These are phyloP conservation scores for Eragrostis tef DNA, from an alignment of 202 grass and related monocot species.

Conservation along the genomic window DNA sequence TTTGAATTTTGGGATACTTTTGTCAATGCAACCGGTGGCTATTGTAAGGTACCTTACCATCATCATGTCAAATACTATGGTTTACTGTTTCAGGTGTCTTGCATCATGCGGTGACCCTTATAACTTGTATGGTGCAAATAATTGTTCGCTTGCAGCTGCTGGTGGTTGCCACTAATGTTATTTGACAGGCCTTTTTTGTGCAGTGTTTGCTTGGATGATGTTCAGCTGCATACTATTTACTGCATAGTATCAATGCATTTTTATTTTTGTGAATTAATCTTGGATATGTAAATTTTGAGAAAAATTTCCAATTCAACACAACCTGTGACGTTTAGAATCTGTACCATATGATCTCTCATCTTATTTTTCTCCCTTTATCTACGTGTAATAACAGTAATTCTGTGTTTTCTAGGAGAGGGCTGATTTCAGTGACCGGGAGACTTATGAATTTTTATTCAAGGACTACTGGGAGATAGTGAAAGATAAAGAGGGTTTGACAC, in stretches of 20 bases:
- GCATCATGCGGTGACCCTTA: neutral
- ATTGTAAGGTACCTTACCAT: neutral
- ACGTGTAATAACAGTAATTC: slow-evolving; percentile 8
- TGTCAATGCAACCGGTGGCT: slow-evolving; percentile 6
- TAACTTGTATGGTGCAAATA: slow-evolving; percentile 26
- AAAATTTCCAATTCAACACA: slow-evolving; percentile 5
- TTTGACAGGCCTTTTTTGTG: slow-evolving; percentile 21
- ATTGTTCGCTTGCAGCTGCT: slow-evolving; percentile 9
- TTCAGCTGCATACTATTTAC: slow-evolving; percentile 29
- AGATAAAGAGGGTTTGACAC: slow-evolving; percentile 62
- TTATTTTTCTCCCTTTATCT: slow-evolving; percentile 3
- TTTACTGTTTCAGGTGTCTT: neutral
- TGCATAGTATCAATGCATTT: slow-evolving; percentile 7
- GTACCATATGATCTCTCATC: slow-evolving; percentile 1
- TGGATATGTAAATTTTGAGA: neutral
- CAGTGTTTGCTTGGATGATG: slow-evolving; percentile 1
- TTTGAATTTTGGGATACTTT: neutral
- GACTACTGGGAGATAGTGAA: slow-evolving; percentile 88
- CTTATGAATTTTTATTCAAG: slow-evolving; percentile 80
- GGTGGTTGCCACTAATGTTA: slow-evolving; percentile 4
- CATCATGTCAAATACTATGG: slow-evolving; percentile 4
- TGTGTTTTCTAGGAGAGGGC: slow-evolving; percentile 65
- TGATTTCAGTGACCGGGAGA: slow-evolving; percentile 75
- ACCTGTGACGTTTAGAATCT: neutral
- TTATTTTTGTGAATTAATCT: slow-evolving; percentile 19